phyloP scores from a whole-genome alignment of 805 yeast genomes.

The Vanderwaltozyma verrucispora region DNA sequence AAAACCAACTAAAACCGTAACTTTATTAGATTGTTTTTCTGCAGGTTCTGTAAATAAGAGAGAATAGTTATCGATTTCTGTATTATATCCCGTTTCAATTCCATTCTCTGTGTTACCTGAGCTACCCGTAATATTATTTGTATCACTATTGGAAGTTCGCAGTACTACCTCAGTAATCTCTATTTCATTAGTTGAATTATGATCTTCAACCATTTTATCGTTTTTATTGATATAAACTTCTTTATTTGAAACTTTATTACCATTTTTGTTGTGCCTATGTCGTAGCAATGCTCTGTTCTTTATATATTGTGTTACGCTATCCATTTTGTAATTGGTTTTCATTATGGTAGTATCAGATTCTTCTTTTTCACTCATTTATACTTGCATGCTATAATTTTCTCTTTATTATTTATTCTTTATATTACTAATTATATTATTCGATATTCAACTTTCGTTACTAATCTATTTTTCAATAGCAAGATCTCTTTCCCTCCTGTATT shows the following conservation, averaged over 20 bases:
- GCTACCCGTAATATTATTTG: no score
- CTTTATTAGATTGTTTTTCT: conserved; percentile 38
- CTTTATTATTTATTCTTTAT: no score
- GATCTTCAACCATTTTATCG: no score
- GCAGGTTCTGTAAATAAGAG: conserved; percentile 20
- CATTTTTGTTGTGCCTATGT: neutral
- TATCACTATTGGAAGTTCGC: no score
- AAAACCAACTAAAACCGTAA: conserved; percentile 64
- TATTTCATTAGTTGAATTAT: no score
- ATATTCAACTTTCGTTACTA: no score
- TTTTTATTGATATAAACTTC: no score
- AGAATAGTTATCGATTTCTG: conserved; percentile 4
- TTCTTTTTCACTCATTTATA: neutral
- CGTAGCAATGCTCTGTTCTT: conserved; percentile 1
- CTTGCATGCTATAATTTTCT: no score
- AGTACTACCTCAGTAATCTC: no score
- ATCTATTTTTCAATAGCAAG: no score
- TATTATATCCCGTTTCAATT: conserved; percentile 5
- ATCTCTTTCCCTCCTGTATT: no score
- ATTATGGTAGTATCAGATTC: neutral
- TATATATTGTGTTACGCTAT: neutral
- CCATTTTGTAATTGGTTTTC: neutral
- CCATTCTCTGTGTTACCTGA: neutral
- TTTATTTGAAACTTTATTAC: neutral
- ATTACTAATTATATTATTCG: no score